phyloP scores from a whole-genome alignment of 2,329 filamentous ascomycete species.

The Aspergillus phoenicis region DNA sequence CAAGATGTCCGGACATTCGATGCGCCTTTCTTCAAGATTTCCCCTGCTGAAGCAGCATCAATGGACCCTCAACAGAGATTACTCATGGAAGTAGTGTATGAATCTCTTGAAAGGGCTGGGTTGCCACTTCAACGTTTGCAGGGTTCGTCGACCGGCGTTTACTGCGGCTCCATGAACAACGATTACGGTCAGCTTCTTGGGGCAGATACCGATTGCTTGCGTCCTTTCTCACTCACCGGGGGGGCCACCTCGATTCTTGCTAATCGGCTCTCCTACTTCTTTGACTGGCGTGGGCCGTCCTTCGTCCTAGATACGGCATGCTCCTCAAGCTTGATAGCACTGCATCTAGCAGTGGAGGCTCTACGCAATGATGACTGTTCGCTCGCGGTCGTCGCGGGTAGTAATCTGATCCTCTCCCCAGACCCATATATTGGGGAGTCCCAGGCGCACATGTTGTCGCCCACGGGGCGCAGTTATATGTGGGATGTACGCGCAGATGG shows the following conservation, averaged over 20 bases:
- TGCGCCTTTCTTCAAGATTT: conserved; percentile 27
- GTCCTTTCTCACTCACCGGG: conserved; percentile 19
- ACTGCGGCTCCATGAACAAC: conserved; percentile 13
- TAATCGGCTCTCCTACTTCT: conserved; percentile 39
- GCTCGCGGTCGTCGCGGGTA: conserved; percentile 29
- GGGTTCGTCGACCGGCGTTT: conserved; percentile 31
- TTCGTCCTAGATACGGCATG: conserved; percentile 48
- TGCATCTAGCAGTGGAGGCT: conserved; percentile 23
- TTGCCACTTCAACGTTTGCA: conserved; percentile 17
- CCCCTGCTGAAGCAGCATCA: conserved; percentile 32
- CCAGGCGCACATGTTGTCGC: conserved; percentile 50
- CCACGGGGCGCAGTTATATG: conserved; percentile 55
- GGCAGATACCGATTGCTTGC: neutral
- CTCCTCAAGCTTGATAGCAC: conserved; percentile 35
- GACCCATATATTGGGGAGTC: conserved; percentile 25
- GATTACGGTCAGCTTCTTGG: conserved; percentile 23
- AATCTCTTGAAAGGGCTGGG: conserved; percentile 33
- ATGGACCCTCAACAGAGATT: conserved; percentile 32
- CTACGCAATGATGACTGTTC: neutral
- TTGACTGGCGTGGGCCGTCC: conserved; percentile 39
- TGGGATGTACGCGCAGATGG: conserved; percentile 52
- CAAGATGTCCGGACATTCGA: conserved; percentile 21
- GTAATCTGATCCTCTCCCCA: conserved; percentile 36
- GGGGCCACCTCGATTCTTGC: conserved; percentile 33
- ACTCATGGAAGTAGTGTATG: conserved; percentile 44